Base-by-base conservation (phyloP, 176 grass and related monocot species). In the Avena atlantica region DNA sequence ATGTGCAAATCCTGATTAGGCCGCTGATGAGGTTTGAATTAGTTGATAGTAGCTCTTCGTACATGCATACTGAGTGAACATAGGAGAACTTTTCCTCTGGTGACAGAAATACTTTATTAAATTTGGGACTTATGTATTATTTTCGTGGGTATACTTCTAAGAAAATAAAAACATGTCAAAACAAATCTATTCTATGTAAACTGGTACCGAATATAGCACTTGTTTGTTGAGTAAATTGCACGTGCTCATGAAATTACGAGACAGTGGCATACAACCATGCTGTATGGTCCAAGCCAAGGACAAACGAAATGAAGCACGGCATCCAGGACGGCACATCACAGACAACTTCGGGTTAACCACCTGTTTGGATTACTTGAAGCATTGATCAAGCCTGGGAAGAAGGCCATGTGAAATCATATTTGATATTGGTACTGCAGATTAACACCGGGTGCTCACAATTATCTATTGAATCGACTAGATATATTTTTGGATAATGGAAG, bases 171-270 rank as follows among this genome's bases (percentile, higher is more conserved):
- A 82, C 24, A 31, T 53, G 16, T 12, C 65, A 51, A 67, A 78
- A 34, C 42, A 53, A 69, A 25, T 68, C 16, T 69, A 16, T 15
- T 80, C 6, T 12, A 16, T 15, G 34, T 23, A 47, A 80, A 80
- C 59, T 21, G 57, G 51, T 14, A 60, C 17, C 13, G 29, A 79
- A 49, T 64, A 10, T 19, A 55, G 15, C 49, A 29, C 5, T 76
- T 77, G 9, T 81, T 31, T 67, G 27, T 66, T 81, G 19, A 67
- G 64, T 67, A 67, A 34, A 67, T 67, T 67, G 64, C 64, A 67
- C 61, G 23, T 27, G 61, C 61, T 64, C 23, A 64, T 64, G 4
- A 64, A 64, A 64, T 64, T 27, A 64, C 4, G 61, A 67, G 13
- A 67, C 12, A 1, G 21, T 62, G 64, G 27, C 64, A 34, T 14